Base-by-base conservation (phyloP, 257 asterid genomes). In the Fraxinus excelsior region DNA sequence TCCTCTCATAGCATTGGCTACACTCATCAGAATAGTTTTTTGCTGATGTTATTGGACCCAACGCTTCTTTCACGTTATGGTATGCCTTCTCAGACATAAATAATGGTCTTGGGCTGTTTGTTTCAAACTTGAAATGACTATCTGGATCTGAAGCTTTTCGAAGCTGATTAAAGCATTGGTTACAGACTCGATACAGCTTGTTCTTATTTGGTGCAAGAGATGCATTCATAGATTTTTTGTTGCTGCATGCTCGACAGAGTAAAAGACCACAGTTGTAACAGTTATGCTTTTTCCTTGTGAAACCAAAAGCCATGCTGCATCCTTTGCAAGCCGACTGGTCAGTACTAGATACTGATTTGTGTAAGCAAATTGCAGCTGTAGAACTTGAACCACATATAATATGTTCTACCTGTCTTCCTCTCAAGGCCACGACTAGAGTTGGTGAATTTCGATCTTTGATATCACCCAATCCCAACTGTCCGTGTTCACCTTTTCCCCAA, bases 381-480 rank as follows among this genome's bases (percentile, higher is more conserved):
- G 83, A 74, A 79, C 72, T 83, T 38, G 91, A 82, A 34, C 91
- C 91, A 66, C 91, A 85, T 25, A 85, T 68, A 70, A 87, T 75
- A 79, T 74, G 82, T 70, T 85, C 84, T 23, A 87, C 87, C 82
- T 79, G 79, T 77, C 86, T 81, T 44, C 78, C 89, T 74, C 77
- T 75, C 13, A 87, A 72, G 62, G 85, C 78, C 81, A 85, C 91
- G 19, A 85, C 86, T 79, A 87, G 78, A 0, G 85, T 83, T 37
- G 91, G 91, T 19, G 72, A 74, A 79, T 71, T 83, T 79, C 86
- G 49, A 71, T 87, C 91, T 78, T 74, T 77, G 19, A 76, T 81
- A 76, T 87, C 89, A 49, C 89, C 91, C 74, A 85, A 74, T 44
- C 91, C 91, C 78, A 87, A 70, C 77, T 87, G 91, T 74, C 91